Evolutionary conservation across 2,329 filamentous ascomycete genomes (phyloP).

Genomic region (Penicillium occitanis): DNA sequence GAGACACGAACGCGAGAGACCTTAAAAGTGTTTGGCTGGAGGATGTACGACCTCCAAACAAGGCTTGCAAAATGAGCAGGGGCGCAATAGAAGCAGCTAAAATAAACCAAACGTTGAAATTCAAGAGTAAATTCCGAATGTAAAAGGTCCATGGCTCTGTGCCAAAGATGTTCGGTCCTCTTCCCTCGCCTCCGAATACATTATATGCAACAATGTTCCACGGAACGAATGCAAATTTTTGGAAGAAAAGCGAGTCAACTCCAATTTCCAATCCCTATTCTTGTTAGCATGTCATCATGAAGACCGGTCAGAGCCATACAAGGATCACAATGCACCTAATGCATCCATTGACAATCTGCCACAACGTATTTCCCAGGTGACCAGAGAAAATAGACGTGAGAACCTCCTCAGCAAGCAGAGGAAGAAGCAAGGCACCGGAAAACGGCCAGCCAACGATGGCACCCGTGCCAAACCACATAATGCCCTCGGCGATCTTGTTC

Average conservation of each 20-base stretch:
- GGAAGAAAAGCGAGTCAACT: constrained; percentile 83
- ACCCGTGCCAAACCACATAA: constrained; percentile 87
- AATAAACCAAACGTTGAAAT: constrained; percentile 94
- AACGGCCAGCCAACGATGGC: constrained; percentile 94
- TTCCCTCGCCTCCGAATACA: constrained; percentile 74
- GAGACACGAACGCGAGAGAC: constrained; percentile 72
- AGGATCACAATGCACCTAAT: constrained; percentile 67
- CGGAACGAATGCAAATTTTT: constrained; percentile 71
- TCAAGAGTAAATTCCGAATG: constrained; percentile 82
- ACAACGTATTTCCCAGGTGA: constrained; percentile 59
- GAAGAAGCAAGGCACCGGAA: constrained; percentile 74
- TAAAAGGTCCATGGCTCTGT: constrained; percentile 98
- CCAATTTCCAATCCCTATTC: constrained; percentile 64
- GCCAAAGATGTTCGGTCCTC: constrained; percentile 87
- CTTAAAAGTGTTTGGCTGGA: constrained; percentile 70
- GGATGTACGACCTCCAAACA: constrained; percentile 58
- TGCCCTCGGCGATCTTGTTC: constrained; percentile 74
- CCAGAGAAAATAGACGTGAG: constrained; percentile 55
- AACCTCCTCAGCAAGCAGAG: constrained; percentile 77
- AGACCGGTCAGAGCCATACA: constrained; percentile 51
- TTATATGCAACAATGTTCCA: constrained; percentile 97
- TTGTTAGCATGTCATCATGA: constrained; percentile 28
- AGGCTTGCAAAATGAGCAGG: constrained; percentile 70
- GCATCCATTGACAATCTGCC: constrained; percentile 66
- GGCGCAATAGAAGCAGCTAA: constrained; percentile 74